Percentiles rank a stretch among this genome's conserved stretches.
These are phyloP conservation scores for Neostapfia colusana DNA, from an alignment of 176 grass and related monocot genomes.

Conservation along the genomic window DNA sequence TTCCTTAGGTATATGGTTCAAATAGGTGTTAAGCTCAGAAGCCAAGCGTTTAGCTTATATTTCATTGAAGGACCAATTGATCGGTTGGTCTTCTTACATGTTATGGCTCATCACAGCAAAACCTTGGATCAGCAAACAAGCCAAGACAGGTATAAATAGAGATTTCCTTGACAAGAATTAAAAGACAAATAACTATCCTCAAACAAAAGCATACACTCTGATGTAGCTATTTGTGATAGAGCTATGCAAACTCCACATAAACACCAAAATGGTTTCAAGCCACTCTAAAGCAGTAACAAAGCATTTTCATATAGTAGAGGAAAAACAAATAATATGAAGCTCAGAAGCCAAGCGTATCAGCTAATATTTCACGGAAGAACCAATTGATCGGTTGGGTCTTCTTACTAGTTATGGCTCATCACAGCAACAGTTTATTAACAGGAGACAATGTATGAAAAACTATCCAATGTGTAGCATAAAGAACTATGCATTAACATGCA, in stretches of 20 bases:
- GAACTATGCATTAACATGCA: background rate
- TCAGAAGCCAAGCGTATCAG: constrained; percentile 92
- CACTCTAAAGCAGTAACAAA: background rate
- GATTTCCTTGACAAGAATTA: background rate
- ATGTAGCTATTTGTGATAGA: background rate
- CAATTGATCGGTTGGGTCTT: constrained; percentile 45
- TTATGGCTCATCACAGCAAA: constrained; percentile 82
- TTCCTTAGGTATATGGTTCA: background rate
- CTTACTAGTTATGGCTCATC: constrained; percentile 82
- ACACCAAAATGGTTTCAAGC: background rate
- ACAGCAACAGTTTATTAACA: constrained; percentile 39
- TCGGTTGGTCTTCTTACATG: constrained; percentile 50
- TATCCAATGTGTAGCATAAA: background rate
- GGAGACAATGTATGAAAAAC: background rate
- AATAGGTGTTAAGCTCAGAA: constrained; percentile 49
- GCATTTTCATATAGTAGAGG: background rate
- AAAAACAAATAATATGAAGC: background rate
- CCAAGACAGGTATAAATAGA: background rate
- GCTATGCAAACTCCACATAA: background rate
- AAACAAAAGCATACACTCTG: background rate
- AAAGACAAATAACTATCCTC: background rate
- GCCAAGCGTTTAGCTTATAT: constrained; percentile 73
- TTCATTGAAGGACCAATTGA: constrained; percentile 64
- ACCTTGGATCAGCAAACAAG: background rate
- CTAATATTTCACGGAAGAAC: constrained; percentile 55